phyloP scores from a whole-genome alignment of 257 asterid genomes.

The Ilex aquifolium region DNA sequence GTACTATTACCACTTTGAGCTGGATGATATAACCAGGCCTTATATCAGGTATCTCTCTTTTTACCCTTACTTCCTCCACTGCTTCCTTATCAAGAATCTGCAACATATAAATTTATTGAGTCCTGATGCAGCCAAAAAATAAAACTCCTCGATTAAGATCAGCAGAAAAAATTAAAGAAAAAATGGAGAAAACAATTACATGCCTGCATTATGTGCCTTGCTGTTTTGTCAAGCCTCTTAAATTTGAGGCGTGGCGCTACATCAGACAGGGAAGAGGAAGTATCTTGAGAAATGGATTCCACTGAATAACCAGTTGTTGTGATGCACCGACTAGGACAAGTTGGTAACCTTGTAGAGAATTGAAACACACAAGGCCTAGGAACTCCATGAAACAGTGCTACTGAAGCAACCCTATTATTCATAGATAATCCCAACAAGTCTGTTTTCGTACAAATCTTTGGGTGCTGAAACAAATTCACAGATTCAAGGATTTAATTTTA shows the following conservation, averaged over 20 bases:
- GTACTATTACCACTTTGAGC: conserved; percentile 68
- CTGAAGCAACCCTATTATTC: conserved; percentile 25
- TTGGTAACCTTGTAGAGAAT: conserved; percentile 19
- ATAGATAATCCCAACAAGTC: conserved; percentile 21
- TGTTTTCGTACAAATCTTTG: conserved; percentile 18
- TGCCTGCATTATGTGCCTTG: conserved; percentile 96
- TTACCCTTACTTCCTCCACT: conserved; percentile 65
- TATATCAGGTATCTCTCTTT: conserved; percentile 81
- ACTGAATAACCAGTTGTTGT: conserved; percentile 29
- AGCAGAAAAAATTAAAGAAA: neutral
- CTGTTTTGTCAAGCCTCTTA: conserved; percentile 93
- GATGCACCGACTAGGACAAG: conserved; percentile 34
- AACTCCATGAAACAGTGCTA: conserved; percentile 24
- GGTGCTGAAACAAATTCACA: conserved; percentile 25
- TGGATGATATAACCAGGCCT: conserved; percentile 86
- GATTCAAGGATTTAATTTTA: neutral
- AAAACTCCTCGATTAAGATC: no score
- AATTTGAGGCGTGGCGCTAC: conserved; percentile 65
- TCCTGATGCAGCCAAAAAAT: neutral
- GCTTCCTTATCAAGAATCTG: conserved; percentile 96
- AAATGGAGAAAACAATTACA: neutral
- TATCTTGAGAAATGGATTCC: conserved; percentile 38
- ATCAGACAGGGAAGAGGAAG: conserved; percentile 31
- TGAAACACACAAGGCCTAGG: conserved; percentile 28
- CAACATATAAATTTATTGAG: neutral